These are phyloP conservation scores for Bipolaris cookei DNA, from an alignment of 2,329 filamentous ascomycete genomes.

Conservation along the genomic window DNA sequence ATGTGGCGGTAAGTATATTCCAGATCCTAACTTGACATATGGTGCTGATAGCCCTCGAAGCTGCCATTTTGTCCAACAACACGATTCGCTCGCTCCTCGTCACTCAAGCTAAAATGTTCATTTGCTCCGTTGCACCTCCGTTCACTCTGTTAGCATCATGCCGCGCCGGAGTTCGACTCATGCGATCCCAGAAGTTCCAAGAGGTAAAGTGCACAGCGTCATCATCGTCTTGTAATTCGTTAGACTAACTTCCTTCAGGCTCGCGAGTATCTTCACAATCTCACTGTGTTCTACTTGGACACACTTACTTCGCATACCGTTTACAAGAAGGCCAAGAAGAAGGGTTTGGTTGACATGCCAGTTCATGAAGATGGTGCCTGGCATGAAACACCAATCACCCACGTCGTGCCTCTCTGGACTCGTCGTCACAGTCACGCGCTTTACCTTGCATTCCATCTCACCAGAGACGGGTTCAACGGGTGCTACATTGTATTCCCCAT, in stretches of 20 bases:
- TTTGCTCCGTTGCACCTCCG: constrained; percentile 44
- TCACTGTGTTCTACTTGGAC: not conserved
- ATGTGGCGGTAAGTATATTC: constrained; percentile 32
- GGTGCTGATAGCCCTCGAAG: constrained; percentile 6
- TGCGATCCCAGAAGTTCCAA: constrained; percentile 11
- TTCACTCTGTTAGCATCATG: constrained; percentile 48
- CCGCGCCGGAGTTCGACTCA: constrained; percentile 38
- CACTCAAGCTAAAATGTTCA: constrained; percentile 27
- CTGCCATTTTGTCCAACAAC: constrained; percentile 24
- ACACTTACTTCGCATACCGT: constrained; percentile 1
- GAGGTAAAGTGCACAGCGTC: not conserved
- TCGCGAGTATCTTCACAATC: not conserved
- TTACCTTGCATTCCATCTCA: constrained; percentile 41
- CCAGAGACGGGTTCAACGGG: not conserved
- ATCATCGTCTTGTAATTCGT: not conserved
- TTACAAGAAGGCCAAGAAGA: constrained; percentile 10
- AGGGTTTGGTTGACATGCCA: constrained; percentile 15
- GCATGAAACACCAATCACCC: constrained; percentile 1
- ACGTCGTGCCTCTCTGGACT: constrained; percentile 15
- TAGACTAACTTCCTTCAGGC: not conserved
- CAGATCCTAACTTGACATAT: not conserved
- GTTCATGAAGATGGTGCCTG: constrained; percentile 10
- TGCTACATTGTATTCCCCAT: constrained; percentile 9
- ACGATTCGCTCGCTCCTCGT: constrained; percentile 9
- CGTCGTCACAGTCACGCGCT: not conserved